A percentile compares a stretch with the other conserved stretches of the same genome.
Conservation (phyloP, 768 basidiomycete species). For the Rhizopogon sp. region DNA sequence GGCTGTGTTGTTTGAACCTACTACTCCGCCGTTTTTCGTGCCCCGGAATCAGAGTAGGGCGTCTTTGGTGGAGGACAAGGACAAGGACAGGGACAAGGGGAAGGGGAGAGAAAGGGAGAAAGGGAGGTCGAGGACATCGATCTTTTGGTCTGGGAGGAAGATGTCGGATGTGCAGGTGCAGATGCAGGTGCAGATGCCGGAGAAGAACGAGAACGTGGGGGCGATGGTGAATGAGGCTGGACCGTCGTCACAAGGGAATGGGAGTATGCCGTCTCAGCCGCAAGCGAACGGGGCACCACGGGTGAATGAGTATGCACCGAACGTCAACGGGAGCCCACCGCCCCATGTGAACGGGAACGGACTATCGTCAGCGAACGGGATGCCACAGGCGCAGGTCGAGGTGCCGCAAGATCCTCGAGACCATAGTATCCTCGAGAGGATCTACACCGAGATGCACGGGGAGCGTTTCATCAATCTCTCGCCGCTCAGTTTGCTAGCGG, state of each 20-base stretch:
- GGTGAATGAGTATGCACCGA: neutral
- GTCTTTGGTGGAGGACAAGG: neutral
- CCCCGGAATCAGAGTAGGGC: neutral
- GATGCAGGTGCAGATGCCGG: too few species aligned
- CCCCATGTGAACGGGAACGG: neutral
- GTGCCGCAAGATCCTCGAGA: constrained; percentile 53
- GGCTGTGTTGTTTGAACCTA: constrained; percentile 4
- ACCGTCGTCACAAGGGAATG: neutral
- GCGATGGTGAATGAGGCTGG: too few species aligned
- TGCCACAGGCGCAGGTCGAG: neutral
- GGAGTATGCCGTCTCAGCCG: neutral
- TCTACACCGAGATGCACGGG: constrained; percentile 66
- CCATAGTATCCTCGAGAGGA: constrained; percentile 56
- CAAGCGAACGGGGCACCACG: too few species aligned
- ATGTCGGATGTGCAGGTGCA: too few species aligned
- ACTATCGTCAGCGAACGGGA: neutral
- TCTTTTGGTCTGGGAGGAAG: too few species aligned
- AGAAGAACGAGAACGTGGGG: too few species aligned
- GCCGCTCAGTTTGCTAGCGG: constrained; percentile 57
- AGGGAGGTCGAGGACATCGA: too few species aligned
- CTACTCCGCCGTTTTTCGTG: neutral
- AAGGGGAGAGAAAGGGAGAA: neutral
- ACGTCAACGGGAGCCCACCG: neutral
- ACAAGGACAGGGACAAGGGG: neutral
- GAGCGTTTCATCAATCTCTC: constrained; percentile 63